A percentile compares a stretch with the other conserved stretches of the same genome.
Evolutionary conservation across 2,329 filamentous ascomycete genomes (phyloP).

Genomic region (Trichoderma atroviride): DNA sequence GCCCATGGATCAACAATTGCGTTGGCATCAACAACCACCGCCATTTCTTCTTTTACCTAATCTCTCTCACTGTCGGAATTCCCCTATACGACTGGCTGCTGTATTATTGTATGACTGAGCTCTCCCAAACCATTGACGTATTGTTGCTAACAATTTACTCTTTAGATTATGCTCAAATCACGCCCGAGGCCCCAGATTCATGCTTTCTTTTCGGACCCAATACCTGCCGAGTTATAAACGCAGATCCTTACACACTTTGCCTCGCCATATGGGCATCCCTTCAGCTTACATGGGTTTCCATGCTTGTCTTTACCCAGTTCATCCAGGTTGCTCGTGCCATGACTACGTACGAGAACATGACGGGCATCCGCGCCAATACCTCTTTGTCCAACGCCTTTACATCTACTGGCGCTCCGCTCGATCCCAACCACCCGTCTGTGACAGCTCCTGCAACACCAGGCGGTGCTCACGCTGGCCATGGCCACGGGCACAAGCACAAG

Average conservation of each 20-base stretch:
- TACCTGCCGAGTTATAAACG: slow-evolving; percentile 75
- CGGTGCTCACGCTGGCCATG: slow-evolving; percentile 39
- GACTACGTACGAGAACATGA: slow-evolving; percentile 98
- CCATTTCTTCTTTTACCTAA: slow-evolving; percentile 90
- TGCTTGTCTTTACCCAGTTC: slow-evolving; percentile 93
- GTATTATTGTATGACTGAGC: slow-evolving; percentile 64
- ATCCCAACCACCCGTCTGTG: slow-evolving; percentile 66
- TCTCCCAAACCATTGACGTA: neutral
- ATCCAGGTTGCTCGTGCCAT: slow-evolving; percentile 89
- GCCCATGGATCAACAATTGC: slow-evolving; percentile 97
- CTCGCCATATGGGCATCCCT: slow-evolving; percentile 77
- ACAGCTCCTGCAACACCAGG: slow-evolving; percentile 51
- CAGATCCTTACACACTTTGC: slow-evolving; percentile 82
- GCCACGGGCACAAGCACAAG: slow-evolving; percentile 53
- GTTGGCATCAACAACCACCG: slow-evolving; percentile 94
- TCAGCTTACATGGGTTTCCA: slow-evolving; percentile 94
- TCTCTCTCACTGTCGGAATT: slow-evolving; percentile 76
- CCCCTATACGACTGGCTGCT: slow-evolving; percentile 70
- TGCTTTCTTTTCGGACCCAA: slow-evolving; percentile 78
- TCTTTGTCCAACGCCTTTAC: slow-evolving; percentile 72
- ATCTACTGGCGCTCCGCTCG: slow-evolving; percentile 73
- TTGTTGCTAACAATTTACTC: neutral
- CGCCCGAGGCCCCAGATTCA: slow-evolving; percentile 52
- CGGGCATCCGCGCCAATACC: slow-evolving; percentile 63
- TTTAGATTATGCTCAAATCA: slow-evolving; percentile 20